Evolutionary conservation across 805 yeast species (phyloP).

Genomic region (Priceomyces fermenticarens): DNA sequence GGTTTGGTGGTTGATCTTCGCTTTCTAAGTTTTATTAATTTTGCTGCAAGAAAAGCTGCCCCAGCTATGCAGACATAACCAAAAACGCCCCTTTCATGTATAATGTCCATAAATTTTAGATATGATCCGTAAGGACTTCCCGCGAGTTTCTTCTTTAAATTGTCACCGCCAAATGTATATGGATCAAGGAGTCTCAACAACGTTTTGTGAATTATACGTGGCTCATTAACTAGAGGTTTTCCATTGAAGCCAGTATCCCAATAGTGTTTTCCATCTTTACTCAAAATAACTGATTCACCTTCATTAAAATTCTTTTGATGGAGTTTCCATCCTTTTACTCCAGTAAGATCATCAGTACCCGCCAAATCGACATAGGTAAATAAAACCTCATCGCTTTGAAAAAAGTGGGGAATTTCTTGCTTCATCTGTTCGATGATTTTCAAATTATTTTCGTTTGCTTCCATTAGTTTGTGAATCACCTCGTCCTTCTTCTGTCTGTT

Average conservation of each 20-base stretch:
- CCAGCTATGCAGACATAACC: slow-evolving; percentile 34
- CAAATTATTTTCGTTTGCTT: slow-evolving; percentile 38
- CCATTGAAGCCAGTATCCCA: slow-evolving; percentile 39
- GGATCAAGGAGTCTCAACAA: slow-evolving; percentile 40
- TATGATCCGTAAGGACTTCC: slow-evolving; percentile 41
- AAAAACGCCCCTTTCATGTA: slow-evolving; percentile 43
- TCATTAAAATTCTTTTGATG: slow-evolving; percentile 27
- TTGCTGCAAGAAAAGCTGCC: slow-evolving; percentile 8
- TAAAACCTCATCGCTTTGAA: slow-evolving; percentile 39
- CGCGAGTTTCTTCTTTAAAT: slow-evolving; percentile 27
- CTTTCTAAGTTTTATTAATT: slow-evolving; percentile 3
- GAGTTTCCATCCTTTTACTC: slow-evolving; percentile 35
- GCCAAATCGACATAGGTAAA: slow-evolving; percentile 52
- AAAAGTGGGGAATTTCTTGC: slow-evolving; percentile 46
- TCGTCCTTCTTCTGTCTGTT: slow-evolving; percentile 37
- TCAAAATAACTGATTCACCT: slow-evolving; percentile 59
- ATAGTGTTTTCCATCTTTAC: slow-evolving; percentile 37
- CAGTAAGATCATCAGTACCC: slow-evolving; percentile 26
- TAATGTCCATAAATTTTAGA: slow-evolving; percentile 39
- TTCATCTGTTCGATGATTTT: slow-evolving; percentile 49
- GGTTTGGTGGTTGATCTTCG: slow-evolving; percentile 4
- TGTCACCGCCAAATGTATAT: slow-evolving; percentile 9
- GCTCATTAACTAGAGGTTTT: slow-evolving; percentile 27
- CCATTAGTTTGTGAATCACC: slow-evolving; percentile 38
- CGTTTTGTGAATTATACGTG: slow-evolving; percentile 30